A percentile compares a stretch with the other conserved stretches of the same genome.
These are phyloP conservation scores for Pholiota conissans DNA, from an alignment of 768 basidiomycete genomes.

Conservation along the genomic window DNA sequence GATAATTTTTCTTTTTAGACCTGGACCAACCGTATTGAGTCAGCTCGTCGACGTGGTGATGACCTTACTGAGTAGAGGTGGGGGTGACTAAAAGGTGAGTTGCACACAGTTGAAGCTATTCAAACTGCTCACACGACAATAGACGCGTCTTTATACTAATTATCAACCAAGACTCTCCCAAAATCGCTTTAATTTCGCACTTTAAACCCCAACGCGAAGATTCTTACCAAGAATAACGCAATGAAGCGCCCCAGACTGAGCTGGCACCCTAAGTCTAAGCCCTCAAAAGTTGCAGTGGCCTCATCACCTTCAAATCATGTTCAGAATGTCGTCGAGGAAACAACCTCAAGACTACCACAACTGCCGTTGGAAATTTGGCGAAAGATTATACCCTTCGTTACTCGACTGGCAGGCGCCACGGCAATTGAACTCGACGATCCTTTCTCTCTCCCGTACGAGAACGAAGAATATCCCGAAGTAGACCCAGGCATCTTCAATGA, in stretches of 20 bases:
- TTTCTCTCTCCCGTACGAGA: slow-evolving; percentile 31
- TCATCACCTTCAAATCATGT: background rate
- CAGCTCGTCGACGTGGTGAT: background rate
- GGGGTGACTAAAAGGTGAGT: background rate
- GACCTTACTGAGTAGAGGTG: background rate
- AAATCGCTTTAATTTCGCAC: background rate
- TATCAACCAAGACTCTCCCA: background rate
- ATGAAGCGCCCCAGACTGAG: slow-evolving; percentile 1
- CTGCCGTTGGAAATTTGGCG: slow-evolving; percentile 32
- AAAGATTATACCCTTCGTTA: slow-evolving; percentile 33
- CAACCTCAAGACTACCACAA: background rate
- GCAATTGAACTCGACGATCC: slow-evolving; percentile 37
- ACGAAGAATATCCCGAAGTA: slow-evolving; percentile 28
- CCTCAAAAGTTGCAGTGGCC: background rate
- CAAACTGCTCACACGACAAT: background rate
- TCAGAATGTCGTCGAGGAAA: background rate
- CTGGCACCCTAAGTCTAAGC: background rate
- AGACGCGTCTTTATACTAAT: background rate
- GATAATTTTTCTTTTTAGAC: background rate
- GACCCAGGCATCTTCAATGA: slow-evolving; percentile 30
- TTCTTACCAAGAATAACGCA: background rate
- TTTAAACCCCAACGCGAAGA: background rate
- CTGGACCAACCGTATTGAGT: background rate
- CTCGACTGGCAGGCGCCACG: slow-evolving; percentile 32
- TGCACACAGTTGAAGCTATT: background rate